phyloP scores from a whole-genome alignment of 495 filamentous ascomycete genomes.

The Astrocystis sublimbata region DNA sequence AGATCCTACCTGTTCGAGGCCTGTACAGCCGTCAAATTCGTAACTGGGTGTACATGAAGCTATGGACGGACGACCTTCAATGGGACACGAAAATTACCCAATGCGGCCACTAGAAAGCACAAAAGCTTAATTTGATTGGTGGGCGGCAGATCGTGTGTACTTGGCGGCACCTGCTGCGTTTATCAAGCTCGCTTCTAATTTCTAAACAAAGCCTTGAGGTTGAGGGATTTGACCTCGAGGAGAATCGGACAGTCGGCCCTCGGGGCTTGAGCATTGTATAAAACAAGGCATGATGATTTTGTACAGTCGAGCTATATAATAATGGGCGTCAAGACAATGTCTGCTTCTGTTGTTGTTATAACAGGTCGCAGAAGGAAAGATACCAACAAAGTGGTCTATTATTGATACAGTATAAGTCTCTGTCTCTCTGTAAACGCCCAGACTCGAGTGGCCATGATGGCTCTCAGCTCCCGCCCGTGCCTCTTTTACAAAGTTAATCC shows the following conservation, averaged over 20 bases:
- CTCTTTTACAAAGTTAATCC: background rate
- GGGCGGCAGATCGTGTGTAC: background rate
- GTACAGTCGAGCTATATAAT: background rate
- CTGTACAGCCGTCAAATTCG: too few species aligned
- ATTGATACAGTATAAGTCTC: constrained; percentile 10
- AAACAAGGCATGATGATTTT: too few species aligned
- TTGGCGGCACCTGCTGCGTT: background rate
- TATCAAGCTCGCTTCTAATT: background rate
- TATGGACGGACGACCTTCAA: too few species aligned
- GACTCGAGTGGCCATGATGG: constrained; percentile 1
- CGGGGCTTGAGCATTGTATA: too few species aligned
- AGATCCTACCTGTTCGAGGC: too few species aligned
- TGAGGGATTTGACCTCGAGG: too few species aligned
- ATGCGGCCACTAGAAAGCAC: too few species aligned
- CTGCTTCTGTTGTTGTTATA: constrained; percentile 1
- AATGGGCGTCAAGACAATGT: background rate
- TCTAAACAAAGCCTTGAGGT: too few species aligned
- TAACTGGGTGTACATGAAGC: too few species aligned
- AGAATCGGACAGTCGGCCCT: too few species aligned
- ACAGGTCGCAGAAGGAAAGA: background rate
- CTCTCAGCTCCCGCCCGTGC: background rate
- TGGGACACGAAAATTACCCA: too few species aligned
- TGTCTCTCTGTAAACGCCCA: constrained; percentile 8
- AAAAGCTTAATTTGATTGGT: constrained; percentile 4
- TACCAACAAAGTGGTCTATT: constrained; percentile 19